Conservation (phyloP, 805 yeast genomes). For the Hanseniaspora thailandica region DNA sequence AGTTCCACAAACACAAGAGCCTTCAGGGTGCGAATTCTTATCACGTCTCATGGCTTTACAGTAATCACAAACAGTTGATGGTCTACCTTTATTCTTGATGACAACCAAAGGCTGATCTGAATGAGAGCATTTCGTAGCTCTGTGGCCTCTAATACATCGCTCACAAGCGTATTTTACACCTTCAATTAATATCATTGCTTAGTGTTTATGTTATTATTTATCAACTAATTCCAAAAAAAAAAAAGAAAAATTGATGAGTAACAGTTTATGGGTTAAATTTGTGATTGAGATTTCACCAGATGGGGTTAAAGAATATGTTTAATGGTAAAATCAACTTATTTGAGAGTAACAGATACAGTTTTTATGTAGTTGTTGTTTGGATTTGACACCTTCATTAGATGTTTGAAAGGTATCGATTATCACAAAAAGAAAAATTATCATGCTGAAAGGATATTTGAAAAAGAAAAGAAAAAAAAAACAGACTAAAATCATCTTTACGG, state of each 20-base stretch:
- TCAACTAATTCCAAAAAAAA: not conserved
- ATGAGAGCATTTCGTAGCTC: constrained; percentile 89
- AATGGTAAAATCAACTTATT: too few relatives aligned
- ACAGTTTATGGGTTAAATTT: too few relatives aligned
- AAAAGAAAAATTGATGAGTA: not conserved
- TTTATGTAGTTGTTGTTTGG: not conserved
- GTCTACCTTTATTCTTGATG: constrained; percentile 95
- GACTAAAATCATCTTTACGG: not conserved
- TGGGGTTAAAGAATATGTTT: too few relatives aligned
- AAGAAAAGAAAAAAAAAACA: too few relatives aligned
- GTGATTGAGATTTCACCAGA: too few relatives aligned
- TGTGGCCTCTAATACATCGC: constrained; percentile 88
- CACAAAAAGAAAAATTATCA: not conserved
- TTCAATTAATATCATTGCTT: constrained; percentile 69
- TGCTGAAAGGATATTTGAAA: too few relatives aligned
- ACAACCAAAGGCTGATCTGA: constrained; percentile 79
- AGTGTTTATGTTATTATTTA: constrained; percentile 1
- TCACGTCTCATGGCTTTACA: constrained; percentile 65
- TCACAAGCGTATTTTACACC: constrained; percentile 96
- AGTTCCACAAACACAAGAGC: constrained; percentile 58
- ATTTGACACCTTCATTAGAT: not conserved
- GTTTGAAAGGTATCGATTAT: not conserved
- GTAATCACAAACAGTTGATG: constrained; percentile 80
- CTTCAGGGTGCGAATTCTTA: constrained; percentile 49
- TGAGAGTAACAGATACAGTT: too few relatives aligned